Base-by-base conservation (phyloP, 116 monocot genomes). In the Iris pallida region DNA sequence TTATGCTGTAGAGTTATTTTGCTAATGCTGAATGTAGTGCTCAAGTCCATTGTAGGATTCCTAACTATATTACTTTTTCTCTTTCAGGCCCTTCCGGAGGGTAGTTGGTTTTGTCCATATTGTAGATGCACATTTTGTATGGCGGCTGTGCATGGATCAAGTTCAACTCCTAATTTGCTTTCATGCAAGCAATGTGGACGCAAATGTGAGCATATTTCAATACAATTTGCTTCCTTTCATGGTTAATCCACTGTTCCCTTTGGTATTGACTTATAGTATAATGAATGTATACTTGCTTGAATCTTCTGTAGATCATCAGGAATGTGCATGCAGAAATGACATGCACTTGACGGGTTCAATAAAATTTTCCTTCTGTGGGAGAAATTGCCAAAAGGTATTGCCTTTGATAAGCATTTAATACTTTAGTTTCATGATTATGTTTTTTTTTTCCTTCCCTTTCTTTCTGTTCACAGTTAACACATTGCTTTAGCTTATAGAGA, bases 91-190 rank as follows among this genome's bases (percentile, higher is more conserved):
- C 72, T 87, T 44, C 87, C 91, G 44, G 81, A 81, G 43, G 87
- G 82, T 17, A 81, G 63, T 47, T 91, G 91, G 91, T 73, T 77
- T 44, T 91, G 91, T 64, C 91, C 79, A 30, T 84, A 84, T 42
- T 91, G 91, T 73, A 74, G 65, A 61, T 91, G 91, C 57, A 57
- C 76, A 66, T 68, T 84, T 51, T 91, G 91, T 79, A 84, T 44
- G 56, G 59, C 53, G 7, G 43, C 46, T 42, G 68, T 47, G 15
- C 19, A 57, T 54, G 65, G 57, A 73, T 64, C 69, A 40, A 64
- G 66, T 45, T 53, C 71, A 45, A 44, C 59, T 9, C 43, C 56
- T 4, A 57, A 63, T 19, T 59, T 87, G 52, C 71, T 68, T 18
- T 65, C 65, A 59, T 91, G 91, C 74, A 79, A 64, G 59, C 87